Conservation (phyloP, 148 eudicot genomes). For the Diospyros kaki region DNA sequence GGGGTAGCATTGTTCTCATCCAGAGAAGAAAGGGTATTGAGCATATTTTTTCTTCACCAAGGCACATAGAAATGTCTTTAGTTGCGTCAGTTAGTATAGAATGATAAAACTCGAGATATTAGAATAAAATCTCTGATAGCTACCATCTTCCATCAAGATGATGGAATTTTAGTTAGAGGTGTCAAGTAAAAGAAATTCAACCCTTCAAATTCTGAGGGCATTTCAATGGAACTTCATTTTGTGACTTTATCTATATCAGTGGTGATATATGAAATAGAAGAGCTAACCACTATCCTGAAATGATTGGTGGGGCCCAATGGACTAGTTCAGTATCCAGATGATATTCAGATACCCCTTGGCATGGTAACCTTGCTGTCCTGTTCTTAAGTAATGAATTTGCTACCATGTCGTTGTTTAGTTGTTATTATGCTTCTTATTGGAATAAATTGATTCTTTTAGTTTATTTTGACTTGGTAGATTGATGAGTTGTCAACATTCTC, state of each 20-base stretch:
- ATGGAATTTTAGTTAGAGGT: background rate
- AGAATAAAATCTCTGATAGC: background rate
- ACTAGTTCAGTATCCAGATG: background rate
- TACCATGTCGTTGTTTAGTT: background rate
- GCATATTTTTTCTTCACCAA: background rate
- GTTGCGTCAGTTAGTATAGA: background rate
- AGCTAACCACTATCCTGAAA: background rate
- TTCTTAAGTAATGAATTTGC: background rate
- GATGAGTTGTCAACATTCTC: conserved; percentile 81
- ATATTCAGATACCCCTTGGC: background rate
- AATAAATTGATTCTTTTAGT: background rate
- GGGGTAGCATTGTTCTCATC: background rate
- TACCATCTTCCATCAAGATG: background rate
- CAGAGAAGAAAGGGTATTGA: background rate
- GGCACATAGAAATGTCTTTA: background rate
- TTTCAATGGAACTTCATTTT: background rate
- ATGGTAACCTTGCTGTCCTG: background rate
- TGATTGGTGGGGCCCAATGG: background rate
- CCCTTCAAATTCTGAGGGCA: background rate
- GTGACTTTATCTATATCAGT: background rate
- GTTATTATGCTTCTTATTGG: background rate
- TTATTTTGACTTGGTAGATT: conserved; percentile 40
- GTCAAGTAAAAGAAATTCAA: background rate
- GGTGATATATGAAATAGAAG: background rate
- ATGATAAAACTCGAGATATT: background rate